Percentiles rank a stretch among this genome's conserved stretches.
These are phyloP conservation scores for Sclerotinia nivalis DNA, from an alignment of 2,329 filamentous ascomycete genomes.

Conservation along the genomic window DNA sequence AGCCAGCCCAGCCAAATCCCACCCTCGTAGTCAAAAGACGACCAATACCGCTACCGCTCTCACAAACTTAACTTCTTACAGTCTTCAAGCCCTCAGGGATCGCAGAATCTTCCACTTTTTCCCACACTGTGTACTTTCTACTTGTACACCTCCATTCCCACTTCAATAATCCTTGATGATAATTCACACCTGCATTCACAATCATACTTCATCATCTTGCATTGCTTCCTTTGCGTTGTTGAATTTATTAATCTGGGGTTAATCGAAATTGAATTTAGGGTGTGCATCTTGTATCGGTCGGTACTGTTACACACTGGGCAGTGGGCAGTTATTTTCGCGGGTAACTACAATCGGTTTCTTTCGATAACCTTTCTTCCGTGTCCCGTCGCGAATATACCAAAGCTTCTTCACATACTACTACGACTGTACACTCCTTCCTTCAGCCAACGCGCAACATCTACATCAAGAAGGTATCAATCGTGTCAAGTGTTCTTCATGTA, in stretches of 20 bases:
- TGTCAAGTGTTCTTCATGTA: conserved; percentile 12
- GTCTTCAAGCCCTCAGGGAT: conserved; percentile 21
- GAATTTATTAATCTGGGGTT: conserved; percentile 7
- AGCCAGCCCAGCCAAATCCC: neutral
- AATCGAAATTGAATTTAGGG: neutral
- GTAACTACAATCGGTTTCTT: neutral
- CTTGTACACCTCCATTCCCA: neutral
- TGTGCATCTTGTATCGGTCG: neutral
- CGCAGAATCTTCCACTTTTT: conserved; percentile 17
- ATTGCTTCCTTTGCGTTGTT: conserved; percentile 13
- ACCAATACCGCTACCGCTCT: neutral
- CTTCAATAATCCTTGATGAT: conserved; percentile 5
- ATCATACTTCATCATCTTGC: conserved; percentile 15
- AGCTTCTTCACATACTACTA: conserved; percentile 9
- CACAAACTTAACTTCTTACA: neutral
- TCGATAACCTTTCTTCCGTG: conserved; percentile 19
- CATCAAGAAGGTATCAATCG: conserved; percentile 9
- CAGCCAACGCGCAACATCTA: conserved; percentile 10
- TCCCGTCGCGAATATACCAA: conserved; percentile 15
- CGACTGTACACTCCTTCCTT: neutral
- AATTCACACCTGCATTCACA: conserved; percentile 12
- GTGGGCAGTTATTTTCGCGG: neutral
- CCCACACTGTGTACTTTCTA: neutral
- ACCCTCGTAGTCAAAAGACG: neutral
- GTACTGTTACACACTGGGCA: neutral